Percentiles rank a stretch among this genome's conserved stretches.
Conservation (phyloP, 2,329 filamentous ascomycete species). For the Pseudocercospora pini-densiflorae region DNA sequence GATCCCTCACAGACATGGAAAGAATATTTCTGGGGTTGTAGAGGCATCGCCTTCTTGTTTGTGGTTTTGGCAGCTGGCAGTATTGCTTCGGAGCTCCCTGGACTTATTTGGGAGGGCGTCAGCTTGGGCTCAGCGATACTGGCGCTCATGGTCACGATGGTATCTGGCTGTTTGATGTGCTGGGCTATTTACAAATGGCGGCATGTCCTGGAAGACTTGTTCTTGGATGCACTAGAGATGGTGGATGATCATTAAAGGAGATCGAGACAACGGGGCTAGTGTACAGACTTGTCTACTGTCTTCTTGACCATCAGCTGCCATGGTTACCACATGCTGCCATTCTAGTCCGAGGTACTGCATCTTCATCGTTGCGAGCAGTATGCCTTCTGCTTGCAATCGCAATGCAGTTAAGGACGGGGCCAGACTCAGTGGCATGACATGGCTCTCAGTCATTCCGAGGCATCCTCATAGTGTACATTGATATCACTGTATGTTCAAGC, state of each 20-base stretch:
- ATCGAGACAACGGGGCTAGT: not conserved
- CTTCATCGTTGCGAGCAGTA: not conserved
- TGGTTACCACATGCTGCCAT: not conserved
- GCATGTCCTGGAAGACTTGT: not conserved
- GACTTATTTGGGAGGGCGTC: not conserved
- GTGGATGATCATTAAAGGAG: not conserved
- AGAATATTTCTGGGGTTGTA: not conserved
- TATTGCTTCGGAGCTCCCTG: not conserved
- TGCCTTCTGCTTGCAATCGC: not conserved
- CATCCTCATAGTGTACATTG: constrained; percentile 19
- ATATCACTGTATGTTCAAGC: constrained; percentile 15
- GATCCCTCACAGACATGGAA: not conserved
- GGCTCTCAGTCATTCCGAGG: not conserved
- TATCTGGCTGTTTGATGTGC: not conserved
- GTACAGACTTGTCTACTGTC: not conserved
- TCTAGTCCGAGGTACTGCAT: not conserved
- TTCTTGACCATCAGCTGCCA: not conserved
- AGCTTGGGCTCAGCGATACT: not conserved
- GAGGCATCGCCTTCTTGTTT: not conserved
- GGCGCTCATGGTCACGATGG: not conserved
- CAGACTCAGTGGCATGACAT: not conserved
- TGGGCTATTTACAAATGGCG: not conserved
- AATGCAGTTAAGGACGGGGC: not conserved
- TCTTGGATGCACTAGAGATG: not conserved
- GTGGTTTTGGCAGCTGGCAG: not conserved